Base-by-base conservation (phyloP, 345 rosid species). In the Eucalyptus regnans region DNA sequence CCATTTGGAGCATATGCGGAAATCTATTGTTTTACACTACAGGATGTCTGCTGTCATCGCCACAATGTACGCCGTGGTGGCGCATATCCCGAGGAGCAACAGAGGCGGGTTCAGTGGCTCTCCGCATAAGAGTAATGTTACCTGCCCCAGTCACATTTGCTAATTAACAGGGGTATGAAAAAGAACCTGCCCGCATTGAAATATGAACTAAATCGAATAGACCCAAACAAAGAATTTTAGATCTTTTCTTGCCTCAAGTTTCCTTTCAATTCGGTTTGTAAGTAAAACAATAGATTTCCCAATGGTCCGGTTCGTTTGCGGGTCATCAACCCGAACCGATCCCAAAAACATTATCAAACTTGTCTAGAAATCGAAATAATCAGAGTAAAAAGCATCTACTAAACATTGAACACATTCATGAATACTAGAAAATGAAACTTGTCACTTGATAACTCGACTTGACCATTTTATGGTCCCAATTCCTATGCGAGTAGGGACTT, bases 101-200 rank as follows among this genome's bases (percentile, higher is more conserved):
- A 41, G 41, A 2, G 97, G 96, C 31, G 97, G 99, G 44, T 94
- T 97, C 88, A 97, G 87, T 1, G 99, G 99, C 71, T 97, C 99
- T 13, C 97, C 96, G 81, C 99, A 96, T 91, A 97, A 96, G 49
- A 95, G 88, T 43, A 91, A 27, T 2, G 99, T 95, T 37, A 97
- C 91, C 99, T 97, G 91, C n/a, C 71, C 23, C 31, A 29, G n/a
- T 54, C 88, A 62, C 71, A n/a, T 29, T 29, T 62, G 6, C 33
- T 62, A 6, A 62, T 62, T 29, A 62, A 12, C 6, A 62, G 17
- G 33, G 33, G 16, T 3, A 16, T 29, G 12, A 60, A 62, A 62
- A 29, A 13, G 17, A 62, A 62, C 16, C 16, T 15, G 14, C 15
- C 7, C 4, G 5, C n/a, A 27, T 10, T 25, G 15, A 60, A 25